Evolutionary conservation across 192 early-diverging fungal genomes (phyloP).

Genomic region (Coemansia sp.): DNA sequence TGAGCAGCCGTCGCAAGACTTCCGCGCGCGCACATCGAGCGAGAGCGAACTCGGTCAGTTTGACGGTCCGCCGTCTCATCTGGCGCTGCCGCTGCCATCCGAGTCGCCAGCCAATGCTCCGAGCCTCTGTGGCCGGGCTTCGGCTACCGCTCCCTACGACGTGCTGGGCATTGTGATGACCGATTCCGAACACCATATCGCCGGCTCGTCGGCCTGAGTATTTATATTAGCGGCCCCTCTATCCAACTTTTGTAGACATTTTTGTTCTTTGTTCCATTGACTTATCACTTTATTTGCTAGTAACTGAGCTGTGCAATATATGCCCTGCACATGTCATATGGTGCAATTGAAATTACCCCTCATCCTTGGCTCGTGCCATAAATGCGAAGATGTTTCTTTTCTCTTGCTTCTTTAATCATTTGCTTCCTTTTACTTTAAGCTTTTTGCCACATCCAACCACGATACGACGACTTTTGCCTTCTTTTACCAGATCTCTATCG

Average conservation of each 20-base stretch:
- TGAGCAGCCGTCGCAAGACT: slow-evolving; percentile 35
- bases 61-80: slow-evolving; percentile 45
- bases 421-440: background rate
- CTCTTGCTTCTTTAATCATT: background rate
- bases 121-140: slow-evolving; percentile 45
- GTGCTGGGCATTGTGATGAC: slow-evolving; percentile 53
- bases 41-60: slow-evolving; percentile 54
- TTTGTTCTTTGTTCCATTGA: background rate
- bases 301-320: background rate
- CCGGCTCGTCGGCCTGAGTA: slow-evolving; percentile 33
- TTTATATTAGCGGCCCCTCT: background rate
- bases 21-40: slow-evolving; percentile 41
- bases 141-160: slow-evolving; percentile 41
- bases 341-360: background rate
- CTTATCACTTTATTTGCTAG: background rate
- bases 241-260: slow-evolving; percentile 5
- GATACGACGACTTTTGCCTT: background rate
- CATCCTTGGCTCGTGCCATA: background rate
- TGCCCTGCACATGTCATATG: background rate
- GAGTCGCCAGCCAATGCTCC: slow-evolving; percentile 23
- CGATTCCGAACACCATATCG: slow-evolving; percentile 45
- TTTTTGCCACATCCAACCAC: background rate
- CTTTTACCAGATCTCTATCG: background rate
- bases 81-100: slow-evolving; percentile 50
- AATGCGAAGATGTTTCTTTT: background rate